phyloP scores from a whole-genome alignment of 192 early-diverging fungal species.

The Gaertneriomyces sp. region DNA sequence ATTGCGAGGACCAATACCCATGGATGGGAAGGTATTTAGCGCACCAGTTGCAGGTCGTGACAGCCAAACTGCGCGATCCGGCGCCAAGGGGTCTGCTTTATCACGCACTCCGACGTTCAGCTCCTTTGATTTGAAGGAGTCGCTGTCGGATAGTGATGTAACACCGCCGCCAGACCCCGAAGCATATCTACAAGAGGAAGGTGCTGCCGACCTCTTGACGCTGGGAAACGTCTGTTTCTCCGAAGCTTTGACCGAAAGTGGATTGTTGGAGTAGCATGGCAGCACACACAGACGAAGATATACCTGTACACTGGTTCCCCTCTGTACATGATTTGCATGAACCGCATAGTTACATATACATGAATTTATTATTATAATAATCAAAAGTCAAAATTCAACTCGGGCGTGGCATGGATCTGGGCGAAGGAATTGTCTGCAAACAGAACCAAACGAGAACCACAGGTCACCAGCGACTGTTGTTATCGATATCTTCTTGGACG shows the following conservation, averaged over 20 bases:
- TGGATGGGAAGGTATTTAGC: background rate
- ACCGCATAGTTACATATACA: too few relatives aligned
- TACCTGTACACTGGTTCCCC: too few relatives aligned
- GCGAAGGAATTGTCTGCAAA: too few relatives aligned
- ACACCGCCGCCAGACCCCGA: background rate
- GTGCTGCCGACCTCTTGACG: background rate
- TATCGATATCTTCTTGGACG: too few relatives aligned
- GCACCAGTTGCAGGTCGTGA: background rate
- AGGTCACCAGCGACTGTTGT: too few relatives aligned
- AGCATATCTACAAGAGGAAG: background rate
- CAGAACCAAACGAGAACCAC: too few relatives aligned
- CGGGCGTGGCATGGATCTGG: too few relatives aligned
- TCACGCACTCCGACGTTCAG: slow-evolving; percentile 3
- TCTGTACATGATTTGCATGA: too few relatives aligned
- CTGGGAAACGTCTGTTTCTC: slow-evolving; percentile 6
- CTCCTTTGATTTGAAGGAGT: slow-evolving; percentile 1
- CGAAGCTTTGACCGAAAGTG: slow-evolving; percentile 11
- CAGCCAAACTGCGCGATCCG: background rate
- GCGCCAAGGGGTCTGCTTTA: background rate
- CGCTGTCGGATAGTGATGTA: background rate
- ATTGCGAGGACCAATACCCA: background rate
- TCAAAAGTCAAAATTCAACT: too few relatives aligned
- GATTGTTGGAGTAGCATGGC: slow-evolving; percentile 3
- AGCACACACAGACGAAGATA: too few relatives aligned
- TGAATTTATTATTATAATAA: too few relatives aligned